Base-by-base conservation (phyloP, 805 yeast species). In the Maudiozyma bulderi region DNA sequence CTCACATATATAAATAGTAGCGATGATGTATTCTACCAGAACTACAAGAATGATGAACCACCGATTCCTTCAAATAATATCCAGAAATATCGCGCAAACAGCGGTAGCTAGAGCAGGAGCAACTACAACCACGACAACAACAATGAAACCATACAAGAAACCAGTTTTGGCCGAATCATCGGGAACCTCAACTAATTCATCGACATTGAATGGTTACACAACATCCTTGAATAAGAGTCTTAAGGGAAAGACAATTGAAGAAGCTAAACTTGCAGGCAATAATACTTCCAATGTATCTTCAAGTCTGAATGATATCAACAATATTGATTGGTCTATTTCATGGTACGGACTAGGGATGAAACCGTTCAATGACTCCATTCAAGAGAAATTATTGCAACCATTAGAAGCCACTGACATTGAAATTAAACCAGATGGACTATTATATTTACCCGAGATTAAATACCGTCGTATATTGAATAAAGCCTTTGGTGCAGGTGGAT, bases 401-500 rank as follows among this genome's bases (percentile, higher is more conserved):
- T 61, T 93, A n/a, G 75, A 74, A 0, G 74, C 78, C 6, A 74
- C 75, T 30, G 97, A 91, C 57, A 81, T 93, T 47, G 99, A 93
- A 64, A 84, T 93, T 55, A 93, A 91, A 52, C 98, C 98, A 0
- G 99, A 93, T 65, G 98, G 98, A 13, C 71, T 93, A 46, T 66
- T 93, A 7, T 93, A 87, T 59, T 71, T 93, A 43, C 99, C 99
- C 0, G 99, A 93, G 65, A 93, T 93, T 68, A 91, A 91, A 64
- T 93, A 93, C 64, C 78, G 99, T 55, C 76, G 99, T 43, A 83
- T 90, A 26, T 68, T 93, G 55, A 91, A 91, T 67, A 74, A 75
- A 38, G 95, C 98, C 0, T 91, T 93, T 72, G 99, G 99, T 3
- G 96, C 99, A 6, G 99, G 99, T 30, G 97, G 95, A 1, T 93